Percentiles rank a stretch among this genome's conserved stretches.
phyloP scores from a whole-genome alignment of 208 protist species.

The Acanthamoeba triangularis region DNA sequence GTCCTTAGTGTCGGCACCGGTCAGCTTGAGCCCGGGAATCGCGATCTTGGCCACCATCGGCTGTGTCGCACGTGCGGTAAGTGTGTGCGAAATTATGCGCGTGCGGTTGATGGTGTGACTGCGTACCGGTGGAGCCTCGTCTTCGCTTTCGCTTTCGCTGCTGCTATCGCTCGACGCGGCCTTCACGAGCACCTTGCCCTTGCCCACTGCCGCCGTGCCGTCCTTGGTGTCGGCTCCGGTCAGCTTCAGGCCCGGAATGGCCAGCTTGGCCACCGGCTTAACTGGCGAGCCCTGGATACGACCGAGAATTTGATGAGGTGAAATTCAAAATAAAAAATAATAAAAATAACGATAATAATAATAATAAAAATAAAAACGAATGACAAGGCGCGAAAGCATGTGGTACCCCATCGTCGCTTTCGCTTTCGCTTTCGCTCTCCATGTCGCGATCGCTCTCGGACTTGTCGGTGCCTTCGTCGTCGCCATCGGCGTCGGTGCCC shows the following conservation, averaged over 20 bases:
- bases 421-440: background rate
- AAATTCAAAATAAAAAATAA: too few species aligned
- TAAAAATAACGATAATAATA: too few species aligned
- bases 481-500: background rate
- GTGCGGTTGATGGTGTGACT: background rate
- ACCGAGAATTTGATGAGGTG: too few species aligned
- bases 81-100: too few species aligned
- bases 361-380: too few species aligned
- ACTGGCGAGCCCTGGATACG: too few species aligned
- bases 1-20: conserved; percentile 52
- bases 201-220: conserved; percentile 30
- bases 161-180: conserved; percentile 13
- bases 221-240: conserved; percentile 68
- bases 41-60: conserved; percentile 8
- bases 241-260: conserved; percentile 67
- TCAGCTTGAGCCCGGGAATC: conserved; percentile 65
- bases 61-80: background rate
- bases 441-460: background rate
- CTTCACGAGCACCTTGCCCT: conserved; percentile 23
- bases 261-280: conserved; percentile 6
- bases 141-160: background rate
- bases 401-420: background rate
- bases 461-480: background rate
- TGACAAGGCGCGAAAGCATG: too few species aligned
- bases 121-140: background rate